These are phyloP conservation scores for Arthroderma sp. DNA, from an alignment of 2,329 filamentous ascomycete genomes.

Conservation along the genomic window DNA sequence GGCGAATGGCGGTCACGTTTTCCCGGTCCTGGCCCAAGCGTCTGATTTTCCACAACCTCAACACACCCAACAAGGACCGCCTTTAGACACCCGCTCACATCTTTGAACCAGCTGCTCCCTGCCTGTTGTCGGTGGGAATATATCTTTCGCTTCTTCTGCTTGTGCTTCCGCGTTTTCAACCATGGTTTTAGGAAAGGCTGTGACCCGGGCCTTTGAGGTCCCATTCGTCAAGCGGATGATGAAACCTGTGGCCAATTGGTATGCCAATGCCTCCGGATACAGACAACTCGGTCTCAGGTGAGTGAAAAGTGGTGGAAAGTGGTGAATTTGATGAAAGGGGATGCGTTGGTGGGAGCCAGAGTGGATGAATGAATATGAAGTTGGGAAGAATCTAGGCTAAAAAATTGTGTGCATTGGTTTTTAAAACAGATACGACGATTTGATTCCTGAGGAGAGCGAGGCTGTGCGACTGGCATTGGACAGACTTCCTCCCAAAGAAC, in stretches of 20 bases:
- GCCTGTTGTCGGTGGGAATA: constrained; percentile 14
- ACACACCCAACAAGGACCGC: neutral
- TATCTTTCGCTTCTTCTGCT: neutral
- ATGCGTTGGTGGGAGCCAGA: neutral
- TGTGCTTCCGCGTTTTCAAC: neutral
- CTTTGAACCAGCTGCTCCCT: constrained; percentile 12
- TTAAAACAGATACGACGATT: constrained; percentile 66
- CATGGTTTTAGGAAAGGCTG: constrained; percentile 34
- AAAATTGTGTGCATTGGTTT: neutral
- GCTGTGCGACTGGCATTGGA: constrained; percentile 74
- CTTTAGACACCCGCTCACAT: too few relatives aligned
- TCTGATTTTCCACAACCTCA: constrained; percentile 10
- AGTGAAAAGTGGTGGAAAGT: constrained; percentile 13
- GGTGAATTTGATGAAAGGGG: neutral
- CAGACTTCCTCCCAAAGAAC: constrained; percentile 77
- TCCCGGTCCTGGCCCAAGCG: constrained; percentile 12
- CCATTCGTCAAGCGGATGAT: constrained; percentile 74
- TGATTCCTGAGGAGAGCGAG: constrained; percentile 87
- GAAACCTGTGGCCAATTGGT: constrained; percentile 76
- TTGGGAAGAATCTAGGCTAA: neutral
- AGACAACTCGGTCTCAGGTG: constrained; percentile 85
- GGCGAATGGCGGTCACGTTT: constrained; percentile 3
- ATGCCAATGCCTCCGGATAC: constrained; percentile 79
- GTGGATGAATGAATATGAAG: neutral
- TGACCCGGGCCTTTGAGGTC: constrained; percentile 62